Conservation (phyloP, 116 monocot genomes). For the Dioscorea cayenensis region DNA sequence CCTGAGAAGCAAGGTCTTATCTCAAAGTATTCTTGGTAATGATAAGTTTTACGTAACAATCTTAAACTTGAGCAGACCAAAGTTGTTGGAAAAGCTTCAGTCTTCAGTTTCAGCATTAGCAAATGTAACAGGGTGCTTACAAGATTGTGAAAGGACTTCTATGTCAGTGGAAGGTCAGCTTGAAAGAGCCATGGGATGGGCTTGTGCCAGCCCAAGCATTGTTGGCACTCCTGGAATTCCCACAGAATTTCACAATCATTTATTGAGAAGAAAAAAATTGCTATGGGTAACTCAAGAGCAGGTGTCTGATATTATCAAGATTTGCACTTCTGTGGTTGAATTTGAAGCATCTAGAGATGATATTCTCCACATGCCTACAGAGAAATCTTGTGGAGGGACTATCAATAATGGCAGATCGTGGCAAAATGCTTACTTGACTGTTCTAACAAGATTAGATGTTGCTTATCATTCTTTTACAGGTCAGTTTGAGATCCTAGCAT, state of each 20-base stretch:
- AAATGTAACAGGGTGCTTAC: slow-evolving; percentile 57
- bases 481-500: slow-evolving; percentile 21
- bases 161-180: slow-evolving; percentile 75
- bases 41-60: slow-evolving; percentile 44
- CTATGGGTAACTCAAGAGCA: slow-evolving; percentile 54
- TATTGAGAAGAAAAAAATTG: slow-evolving; percentile 59
- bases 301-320: slow-evolving; percentile 49
- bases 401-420: slow-evolving; percentile 52
- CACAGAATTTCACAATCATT: slow-evolving; percentile 88
- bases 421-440: slow-evolving; percentile 69
- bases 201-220: slow-evolving; percentile 63
- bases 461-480: slow-evolving; percentile 76
- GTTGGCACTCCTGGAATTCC: slow-evolving; percentile 59
- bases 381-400: slow-evolving; percentile 35
- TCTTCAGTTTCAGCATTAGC: slow-evolving; percentile 54
- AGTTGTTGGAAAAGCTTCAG: slow-evolving; percentile 70
- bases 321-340: slow-evolving; percentile 76
- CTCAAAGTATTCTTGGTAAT: slow-evolving; percentile 39
- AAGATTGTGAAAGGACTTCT: slow-evolving; percentile 73
- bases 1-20: slow-evolving; percentile 33
- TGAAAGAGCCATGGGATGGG: slow-evolving; percentile 99
- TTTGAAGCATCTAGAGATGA: slow-evolving; percentile 97
- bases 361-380: slow-evolving; percentile 40
- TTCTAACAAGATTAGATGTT: slow-evolving; percentile 60
- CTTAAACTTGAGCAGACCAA: slow-evolving; percentile 52